These are phyloP conservation scores for Blastobotrys robertii DNA, from an alignment of 805 yeast genomes.

Conservation along the genomic window DNA sequence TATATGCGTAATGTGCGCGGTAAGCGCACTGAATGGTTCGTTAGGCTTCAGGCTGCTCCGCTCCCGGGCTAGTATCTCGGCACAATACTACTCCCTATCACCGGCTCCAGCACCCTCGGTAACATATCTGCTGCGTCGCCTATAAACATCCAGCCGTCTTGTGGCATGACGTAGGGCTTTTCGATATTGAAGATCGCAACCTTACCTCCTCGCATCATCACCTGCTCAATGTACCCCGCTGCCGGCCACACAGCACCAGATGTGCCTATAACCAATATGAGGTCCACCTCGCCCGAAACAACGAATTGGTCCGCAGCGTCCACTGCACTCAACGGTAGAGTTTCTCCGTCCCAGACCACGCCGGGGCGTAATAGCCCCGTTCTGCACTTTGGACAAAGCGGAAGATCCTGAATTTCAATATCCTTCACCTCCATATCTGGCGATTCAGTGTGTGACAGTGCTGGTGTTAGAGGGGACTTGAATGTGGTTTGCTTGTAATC, in stretches of 20 bases:
- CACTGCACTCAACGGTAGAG: conserved; percentile 54
- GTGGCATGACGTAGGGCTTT: conserved; percentile 37
- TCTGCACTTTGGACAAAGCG: conserved; percentile 69
- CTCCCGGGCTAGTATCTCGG: background rate
- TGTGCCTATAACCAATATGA: conserved; percentile 77
- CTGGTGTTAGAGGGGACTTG: conserved; percentile 50
- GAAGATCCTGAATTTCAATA: conserved; percentile 45
- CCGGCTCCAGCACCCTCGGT: conserved; percentile 53
- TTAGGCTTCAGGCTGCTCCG: too few relatives aligned
- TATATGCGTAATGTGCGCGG: too few relatives aligned
- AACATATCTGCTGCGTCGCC: conserved; percentile 74
- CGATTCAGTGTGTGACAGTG: conserved; percentile 29
- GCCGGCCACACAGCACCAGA: conserved; percentile 88
- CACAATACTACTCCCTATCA: conserved; percentile 18
- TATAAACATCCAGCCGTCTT: conserved; percentile 55
- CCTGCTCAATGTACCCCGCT: conserved; percentile 78
- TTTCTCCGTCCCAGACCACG: conserved; percentile 93
- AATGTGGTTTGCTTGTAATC: conserved; percentile 42
- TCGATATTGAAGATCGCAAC: conserved; percentile 79
- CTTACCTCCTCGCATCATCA: conserved; percentile 61
- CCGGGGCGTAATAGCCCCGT: conserved; percentile 70
- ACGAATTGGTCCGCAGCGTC: conserved; percentile 65
- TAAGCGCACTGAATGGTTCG: too few relatives aligned
- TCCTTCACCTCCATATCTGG: conserved; percentile 20
- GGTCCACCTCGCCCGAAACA: conserved; percentile 46